Evolutionary conservation across 768 basidiomycete genomes (phyloP), one percentile per base, ranked within the genome.

Genomic region (Amanita phalloides): DNA sequence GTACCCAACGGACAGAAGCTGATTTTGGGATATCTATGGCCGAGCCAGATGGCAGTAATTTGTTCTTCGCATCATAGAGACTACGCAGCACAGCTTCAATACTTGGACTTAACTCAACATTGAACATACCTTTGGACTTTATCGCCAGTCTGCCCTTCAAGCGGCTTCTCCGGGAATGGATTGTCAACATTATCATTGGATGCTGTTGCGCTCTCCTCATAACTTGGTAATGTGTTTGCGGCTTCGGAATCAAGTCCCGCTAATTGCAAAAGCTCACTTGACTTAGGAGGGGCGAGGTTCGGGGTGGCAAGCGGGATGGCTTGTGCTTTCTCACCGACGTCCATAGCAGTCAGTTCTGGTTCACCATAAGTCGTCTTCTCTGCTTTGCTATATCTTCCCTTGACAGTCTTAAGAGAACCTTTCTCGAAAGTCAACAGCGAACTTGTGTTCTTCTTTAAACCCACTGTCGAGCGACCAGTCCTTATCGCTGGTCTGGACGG

Each of bases 371-470:
- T 39, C 44, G 10, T 35, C 39, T 35, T 37, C 33, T 48, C 45
- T 37, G 50, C 55, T 52, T 48, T 56, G 28, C 54, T 51, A 53
- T 70, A 72, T 28, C 65, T 74, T 9, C 75, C 75, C 58, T 75
- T 79, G 53, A 79, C 63, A 4, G 71, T 75, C 56, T 74, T 76
- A 28, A 80, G 58, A 9, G 62, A 57, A 30, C 81, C 80, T 58
- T 78, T 82, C 6, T 72, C 64, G 17, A 68, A 71, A 5, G 74
- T 79, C 49, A 83, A 65, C 10, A 82, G 62, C 13, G 82, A 82
- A 53, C 74, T 79, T 28, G 67, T 70, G 44, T 64, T 71, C 51
- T 67, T 73, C 45, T 54, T 61, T 30, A 76, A 53, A 6, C 75
- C 73, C 23, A 66, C 57, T 10, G 80, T 78, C 3, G 75, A 74